Base-by-base conservation (phyloP, 441 rosid genomes). In the Gossypium gossypioides region DNA sequence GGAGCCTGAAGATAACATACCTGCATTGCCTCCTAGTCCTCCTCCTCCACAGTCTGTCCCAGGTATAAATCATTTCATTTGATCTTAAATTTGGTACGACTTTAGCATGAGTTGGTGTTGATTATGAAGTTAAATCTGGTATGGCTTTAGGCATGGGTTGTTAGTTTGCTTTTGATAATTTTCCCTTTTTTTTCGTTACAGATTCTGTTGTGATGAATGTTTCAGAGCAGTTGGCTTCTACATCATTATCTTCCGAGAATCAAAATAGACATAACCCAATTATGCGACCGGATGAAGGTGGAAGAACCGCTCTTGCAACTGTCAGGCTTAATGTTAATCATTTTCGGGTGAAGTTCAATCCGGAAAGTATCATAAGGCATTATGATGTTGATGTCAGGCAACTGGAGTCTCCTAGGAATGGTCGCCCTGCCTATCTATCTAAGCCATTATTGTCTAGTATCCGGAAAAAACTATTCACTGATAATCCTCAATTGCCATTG, bases 381-480 rank as follows among this genome's bases (percentile, higher is more conserved):
- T 94, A 94, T 52, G 89, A 88, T 78, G 72, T 91, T 57, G 88
- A 87, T 59, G 82, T 94, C 71, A 90, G 78, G 74, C 86, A 78
- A 46, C 81, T 79, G 0, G 58, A 4, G 50, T 71, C 76, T 62
- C 6, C 81, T 18, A 15, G 52, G 72, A 54, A 69, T 42, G 84
- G 85, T 10, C 83, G 78, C 40, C 72, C 82, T 16, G 71, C 1
- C 27, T 88, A 81, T 76, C 46, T 88, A 57, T 69, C 97, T 0
- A 89, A 87, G 72, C 51, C 75, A 15, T 65, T 71, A 54, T 79
- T 88, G 13, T 78, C 87, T 22, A 77, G 75, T 77, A 83, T 91
- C 59, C 84, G 86, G 77, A 77, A 84, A 22, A 90, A 87, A 81
- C 63, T 88, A 44, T 89, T 80, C 61, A 16, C 82, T 0, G 90